Evolutionary conservation across 768 basidiomycete species (phyloP).

Genomic region (Tylopilus cervinicoccineus): DNA sequence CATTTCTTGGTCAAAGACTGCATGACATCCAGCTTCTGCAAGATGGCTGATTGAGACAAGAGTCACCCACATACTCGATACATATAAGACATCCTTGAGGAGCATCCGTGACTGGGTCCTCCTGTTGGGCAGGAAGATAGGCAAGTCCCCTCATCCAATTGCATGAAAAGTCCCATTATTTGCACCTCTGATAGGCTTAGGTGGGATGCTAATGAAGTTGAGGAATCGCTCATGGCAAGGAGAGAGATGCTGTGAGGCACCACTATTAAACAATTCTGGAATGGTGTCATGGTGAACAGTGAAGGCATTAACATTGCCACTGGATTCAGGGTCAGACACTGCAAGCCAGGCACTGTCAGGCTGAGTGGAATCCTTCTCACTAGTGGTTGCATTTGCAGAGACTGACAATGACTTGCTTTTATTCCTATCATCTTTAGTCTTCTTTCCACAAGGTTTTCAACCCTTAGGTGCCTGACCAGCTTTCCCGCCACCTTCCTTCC

Average conservation of each 20-base stretch:
- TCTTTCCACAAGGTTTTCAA: neutral
- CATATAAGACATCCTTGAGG: neutral
- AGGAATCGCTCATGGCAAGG: too few species aligned
- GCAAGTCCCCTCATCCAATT: neutral
- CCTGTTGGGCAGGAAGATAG: neutral
- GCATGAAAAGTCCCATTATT: neutral
- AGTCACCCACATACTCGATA: neutral
- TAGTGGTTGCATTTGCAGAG: neutral
- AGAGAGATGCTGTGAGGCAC: too few species aligned
- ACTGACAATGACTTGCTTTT: too few species aligned
- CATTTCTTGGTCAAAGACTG: too few species aligned
- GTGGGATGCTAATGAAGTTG: too few species aligned
- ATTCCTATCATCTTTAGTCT: neutral
- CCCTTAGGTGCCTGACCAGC: constrained; percentile 1
- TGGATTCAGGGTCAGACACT: too few species aligned
- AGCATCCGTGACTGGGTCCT: neutral
- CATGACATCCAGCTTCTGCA: neutral
- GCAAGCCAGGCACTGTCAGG: neutral
- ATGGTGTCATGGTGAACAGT: too few species aligned
- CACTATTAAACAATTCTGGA: too few species aligned
- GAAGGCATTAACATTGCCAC: too few species aligned
- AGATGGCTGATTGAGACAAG: neutral
- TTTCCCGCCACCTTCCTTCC: constrained; percentile 10
- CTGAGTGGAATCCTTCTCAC: too few species aligned
- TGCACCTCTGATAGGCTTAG: too few species aligned